Evolutionary conservation across 345 rosid species (phyloP), one percentile per base, ranked within the genome.

Genomic region (Dipteronia sinensis): DNA sequence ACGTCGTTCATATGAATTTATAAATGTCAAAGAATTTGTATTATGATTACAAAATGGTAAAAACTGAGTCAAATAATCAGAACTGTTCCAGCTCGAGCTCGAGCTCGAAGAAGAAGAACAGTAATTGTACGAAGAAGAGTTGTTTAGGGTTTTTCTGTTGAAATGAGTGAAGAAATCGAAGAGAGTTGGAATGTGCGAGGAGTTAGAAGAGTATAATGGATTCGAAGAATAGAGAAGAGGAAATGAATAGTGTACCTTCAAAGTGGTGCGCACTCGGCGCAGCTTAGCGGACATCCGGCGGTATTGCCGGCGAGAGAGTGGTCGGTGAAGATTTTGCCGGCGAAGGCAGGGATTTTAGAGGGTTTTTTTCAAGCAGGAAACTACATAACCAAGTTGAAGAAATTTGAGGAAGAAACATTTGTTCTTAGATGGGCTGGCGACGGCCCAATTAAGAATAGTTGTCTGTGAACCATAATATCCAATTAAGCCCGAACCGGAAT

Each of bases 1-100:
- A 6, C 94, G 90, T 73, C 86, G 90, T 79, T 92, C 94, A 31
- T 75, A 76, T 25, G 92, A 84, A 72, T 89, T 90, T 64, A 88
- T 46, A 44, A 42, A 77, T 80, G 65, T 67, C 49, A 74, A 80
- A 64, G 77, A 77, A 75, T 76, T 65, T 4, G 65, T 34, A 23
- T 47, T 61, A 15, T 80, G 65, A 72, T 15, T 67, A 12, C 69
- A 67, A 75, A 71, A 79, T 7, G 89, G 90, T 10, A 77, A 77
- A 81, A 90, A 90, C 85, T 86, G 94, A 72, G 75, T 23, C 58
- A 92, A 65, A 73, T 58, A 84, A 55, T 81, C 74, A 15, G 75
- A 82, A 2, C 44, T 20, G 56, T 65, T 51, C 19, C 70, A 49
- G 23, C 22, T 76, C 2, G 78, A 70, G 23, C 27, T 76, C 2